phyloP scores from a whole-genome alignment of 2,329 filamentous ascomycete species.

The Aspergillus sp. region DNA sequence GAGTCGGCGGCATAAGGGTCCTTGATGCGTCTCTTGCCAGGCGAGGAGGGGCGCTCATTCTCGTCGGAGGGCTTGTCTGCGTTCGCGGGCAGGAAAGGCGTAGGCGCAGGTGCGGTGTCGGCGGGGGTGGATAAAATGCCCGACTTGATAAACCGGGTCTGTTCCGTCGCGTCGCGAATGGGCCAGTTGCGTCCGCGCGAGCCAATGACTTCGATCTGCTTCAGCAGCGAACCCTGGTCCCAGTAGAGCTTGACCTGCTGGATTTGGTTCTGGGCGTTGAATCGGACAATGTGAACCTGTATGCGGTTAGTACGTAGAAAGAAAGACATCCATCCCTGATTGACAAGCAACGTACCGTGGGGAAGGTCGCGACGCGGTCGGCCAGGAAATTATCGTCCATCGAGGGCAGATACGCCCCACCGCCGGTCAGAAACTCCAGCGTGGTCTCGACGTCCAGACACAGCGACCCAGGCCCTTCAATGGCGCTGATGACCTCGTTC shows the following conservation, averaged over 20 bases:
- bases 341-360: slow-evolving; percentile 57
- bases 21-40: slow-evolving; percentile 33
- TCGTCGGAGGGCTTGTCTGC: slow-evolving; percentile 9
- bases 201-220: slow-evolving; percentile 89
- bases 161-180: slow-evolving; percentile 76
- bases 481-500: slow-evolving; percentile 62
- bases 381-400: slow-evolving; percentile 91
- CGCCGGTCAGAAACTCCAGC: slow-evolving; percentile 70
- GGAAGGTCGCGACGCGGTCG: slow-evolving; percentile 68
- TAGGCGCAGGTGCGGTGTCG: slow-evolving; percentile 5
- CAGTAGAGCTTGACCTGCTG: slow-evolving; percentile 79
- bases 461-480: slow-evolving; percentile 62
- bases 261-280: slow-evolving; percentile 69
- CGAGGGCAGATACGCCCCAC: slow-evolving; percentile 76
- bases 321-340: slow-evolving; percentile 4
- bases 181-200: slow-evolving; percentile 88
- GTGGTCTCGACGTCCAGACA: slow-evolving; percentile 73
- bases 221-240: slow-evolving; percentile 90
- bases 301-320: slow-evolving; percentile 1
- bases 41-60: slow-evolving; percentile 17
- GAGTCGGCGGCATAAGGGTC: slow-evolving; percentile 41
- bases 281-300: slow-evolving; percentile 80
- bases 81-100: slow-evolving; percentile 10
- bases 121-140: slow-evolving; percentile 26
- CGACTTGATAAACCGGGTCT: slow-evolving; percentile 63